phyloP scores from a whole-genome alignment of 768 basidiomycete species.

The Lentinula guzmanii region DNA sequence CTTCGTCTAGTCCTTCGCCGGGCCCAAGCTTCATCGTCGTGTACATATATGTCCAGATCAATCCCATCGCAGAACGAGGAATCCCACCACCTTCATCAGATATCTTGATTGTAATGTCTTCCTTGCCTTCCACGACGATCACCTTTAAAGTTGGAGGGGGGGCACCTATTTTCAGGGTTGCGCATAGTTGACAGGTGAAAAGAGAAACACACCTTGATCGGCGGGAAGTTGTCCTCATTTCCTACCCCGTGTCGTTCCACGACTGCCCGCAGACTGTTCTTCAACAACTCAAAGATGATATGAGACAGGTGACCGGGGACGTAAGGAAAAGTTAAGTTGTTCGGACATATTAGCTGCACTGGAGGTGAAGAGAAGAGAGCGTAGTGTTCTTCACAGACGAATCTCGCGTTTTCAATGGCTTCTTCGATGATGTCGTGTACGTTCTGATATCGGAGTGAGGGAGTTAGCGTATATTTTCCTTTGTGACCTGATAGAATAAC shows the following conservation, averaged over 20 bases:
- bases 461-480: background rate
- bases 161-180: background rate
- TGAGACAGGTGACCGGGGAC: slow-evolving; percentile 96
- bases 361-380: slow-evolving; percentile 95
- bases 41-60: slow-evolving; percentile 99
- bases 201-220: slow-evolving; percentile 54
- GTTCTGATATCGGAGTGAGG: slow-evolving; percentile 41
- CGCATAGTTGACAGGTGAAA: background rate
- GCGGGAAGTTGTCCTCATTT: slow-evolving; percentile 72
- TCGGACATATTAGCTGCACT: slow-evolving; percentile 92
- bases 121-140: slow-evolving; percentile 93
- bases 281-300: slow-evolving; percentile 94
- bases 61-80: slow-evolving; percentile 71
- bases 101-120: slow-evolving; percentile 99
- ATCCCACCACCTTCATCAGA: slow-evolving; percentile 97
- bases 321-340: slow-evolving; percentile 83
- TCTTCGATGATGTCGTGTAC: slow-evolving; percentile 98
- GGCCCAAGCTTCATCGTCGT: slow-evolving; percentile 73
- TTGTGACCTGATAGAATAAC: slow-evolving; percentile 22
- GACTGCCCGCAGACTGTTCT: slow-evolving; percentile 95
- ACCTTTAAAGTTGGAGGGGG: slow-evolving; percentile 31
- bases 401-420: slow-evolving; percentile 90
- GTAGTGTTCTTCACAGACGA: slow-evolving; percentile 11
- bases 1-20: slow-evolving; percentile 63
- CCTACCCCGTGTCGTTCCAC: slow-evolving; percentile 82